phyloP scores from a whole-genome alignment of 2,329 filamentous ascomycete genomes.

The Botrytis tulipae region DNA sequence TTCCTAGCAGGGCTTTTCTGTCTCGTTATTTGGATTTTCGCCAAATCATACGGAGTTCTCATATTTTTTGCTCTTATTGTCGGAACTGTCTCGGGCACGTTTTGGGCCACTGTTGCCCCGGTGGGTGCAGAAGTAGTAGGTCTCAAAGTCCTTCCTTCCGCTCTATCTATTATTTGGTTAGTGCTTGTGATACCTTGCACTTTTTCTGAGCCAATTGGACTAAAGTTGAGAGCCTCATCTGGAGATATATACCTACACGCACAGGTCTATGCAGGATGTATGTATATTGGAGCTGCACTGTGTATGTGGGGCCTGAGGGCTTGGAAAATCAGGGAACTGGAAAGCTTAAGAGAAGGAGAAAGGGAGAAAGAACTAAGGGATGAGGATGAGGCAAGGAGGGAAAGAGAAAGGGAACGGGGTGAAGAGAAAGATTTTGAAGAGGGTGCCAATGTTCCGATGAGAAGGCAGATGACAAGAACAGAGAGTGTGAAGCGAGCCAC shows the following conservation, averaged over 20 bases:
- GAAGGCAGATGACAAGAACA: conserved; percentile 10
- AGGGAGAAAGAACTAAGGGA: conserved; percentile 27
- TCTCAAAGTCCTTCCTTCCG: conserved; percentile 64
- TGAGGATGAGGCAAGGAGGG: conserved; percentile 24
- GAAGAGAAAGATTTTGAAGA: not conserved
- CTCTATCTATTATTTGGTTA: conserved; percentile 70
- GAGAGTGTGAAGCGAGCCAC: conserved; percentile 20
- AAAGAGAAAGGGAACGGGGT: not conserved
- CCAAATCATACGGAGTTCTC: conserved; percentile 61
- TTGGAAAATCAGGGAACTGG: conserved; percentile 59
- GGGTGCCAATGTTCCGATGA: not conserved
- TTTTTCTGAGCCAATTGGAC: conserved; percentile 59
- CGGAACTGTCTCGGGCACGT: conserved; percentile 65
- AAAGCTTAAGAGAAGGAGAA: conserved; percentile 36
- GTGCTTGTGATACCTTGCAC: conserved; percentile 68
- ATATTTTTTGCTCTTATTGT: conserved; percentile 68
- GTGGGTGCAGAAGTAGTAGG: conserved; percentile 69
- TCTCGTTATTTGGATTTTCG: conserved; percentile 72
- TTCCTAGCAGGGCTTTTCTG: conserved; percentile 62
- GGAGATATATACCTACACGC: conserved; percentile 53
- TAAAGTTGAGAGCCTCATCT: conserved; percentile 51
- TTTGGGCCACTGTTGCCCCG: conserved; percentile 22
- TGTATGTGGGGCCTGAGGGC: conserved; percentile 54
- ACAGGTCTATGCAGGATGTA: conserved; percentile 59
- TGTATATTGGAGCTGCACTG: conserved; percentile 57